Conservation (phyloP, 2,329 filamentous ascomycete genomes). For the Annulohypoxylon truncatum region DNA sequence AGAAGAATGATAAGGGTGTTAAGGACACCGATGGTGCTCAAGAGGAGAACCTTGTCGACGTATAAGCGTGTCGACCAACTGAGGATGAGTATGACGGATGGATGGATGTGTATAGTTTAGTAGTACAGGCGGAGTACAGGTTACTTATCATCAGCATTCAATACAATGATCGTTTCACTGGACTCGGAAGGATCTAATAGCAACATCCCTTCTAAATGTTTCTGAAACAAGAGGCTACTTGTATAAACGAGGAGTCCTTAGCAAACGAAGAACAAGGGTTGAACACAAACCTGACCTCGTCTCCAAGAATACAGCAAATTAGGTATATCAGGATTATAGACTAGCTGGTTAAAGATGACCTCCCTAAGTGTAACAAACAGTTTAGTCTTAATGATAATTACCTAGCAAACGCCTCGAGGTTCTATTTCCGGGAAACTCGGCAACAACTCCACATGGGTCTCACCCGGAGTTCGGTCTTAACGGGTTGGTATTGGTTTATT, state of each 20-base stretch:
- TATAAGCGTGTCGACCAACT: slow-evolving; percentile 52
- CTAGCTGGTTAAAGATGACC: background rate
- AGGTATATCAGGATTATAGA: background rate
- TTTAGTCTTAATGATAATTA: background rate
- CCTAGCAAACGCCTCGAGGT: background rate
- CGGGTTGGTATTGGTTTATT: slow-evolving; percentile 6
- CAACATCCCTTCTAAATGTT: background rate
- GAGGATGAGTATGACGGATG: slow-evolving; percentile 23
- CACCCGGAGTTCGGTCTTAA: slow-evolving; percentile 23
- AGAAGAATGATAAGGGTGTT: slow-evolving; percentile 55
- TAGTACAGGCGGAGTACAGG: slow-evolving; percentile 43
- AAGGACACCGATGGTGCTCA: slow-evolving; percentile 58
- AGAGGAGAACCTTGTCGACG: slow-evolving; percentile 72
- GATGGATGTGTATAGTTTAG: slow-evolving; percentile 45
- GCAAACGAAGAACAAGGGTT: background rate
- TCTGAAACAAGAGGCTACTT: too few species aligned
- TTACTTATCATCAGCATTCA: slow-evolving; percentile 41
- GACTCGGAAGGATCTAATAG: background rate
- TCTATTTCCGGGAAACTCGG: background rate
- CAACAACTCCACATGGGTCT: background rate
- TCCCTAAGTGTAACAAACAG: background rate
- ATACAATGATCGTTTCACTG: slow-evolving; percentile 37
- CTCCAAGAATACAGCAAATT: background rate
- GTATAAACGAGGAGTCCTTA: too few species aligned
- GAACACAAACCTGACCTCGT: background rate